Conservation (phyloP, 495 filamentous ascomycete genomes). For the Aspergillus wentii region DNA sequence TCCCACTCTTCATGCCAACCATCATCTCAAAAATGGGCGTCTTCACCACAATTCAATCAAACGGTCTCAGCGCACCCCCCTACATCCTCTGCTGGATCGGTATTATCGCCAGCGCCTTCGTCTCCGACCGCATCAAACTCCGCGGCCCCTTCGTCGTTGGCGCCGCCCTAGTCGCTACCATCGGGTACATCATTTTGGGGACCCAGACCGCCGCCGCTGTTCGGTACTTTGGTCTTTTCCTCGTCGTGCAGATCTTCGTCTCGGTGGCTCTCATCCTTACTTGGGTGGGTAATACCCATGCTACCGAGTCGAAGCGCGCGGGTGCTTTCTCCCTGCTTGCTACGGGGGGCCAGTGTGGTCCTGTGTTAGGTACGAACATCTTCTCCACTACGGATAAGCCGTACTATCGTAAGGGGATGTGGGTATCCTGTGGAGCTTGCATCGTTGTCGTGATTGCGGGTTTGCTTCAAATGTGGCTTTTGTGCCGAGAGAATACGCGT, state of each 20-base stretch:
- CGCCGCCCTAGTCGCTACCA: constrained; percentile 14
- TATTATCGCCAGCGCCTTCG: constrained; percentile 13
- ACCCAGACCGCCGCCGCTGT: constrained; percentile 12
- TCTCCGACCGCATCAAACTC: constrained; percentile 17
- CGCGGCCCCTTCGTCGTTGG: constrained; percentile 21
- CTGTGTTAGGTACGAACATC: constrained; percentile 54
- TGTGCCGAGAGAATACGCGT: too few species aligned
- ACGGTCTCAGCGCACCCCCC: constrained; percentile 27
- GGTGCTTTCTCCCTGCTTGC: constrained; percentile 13
- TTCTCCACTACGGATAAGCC: constrained; percentile 48
- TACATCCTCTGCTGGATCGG: constrained; percentile 23
- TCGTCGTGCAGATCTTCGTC: constrained; percentile 20
- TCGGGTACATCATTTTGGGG: constrained; percentile 24
- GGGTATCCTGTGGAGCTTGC: constrained; percentile 40
- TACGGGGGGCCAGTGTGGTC: constrained; percentile 22
- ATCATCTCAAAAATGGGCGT: constrained; percentile 26
- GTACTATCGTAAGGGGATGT: constrained; percentile 50
- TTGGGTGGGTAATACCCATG: constrained; percentile 23
- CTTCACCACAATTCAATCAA: constrained; percentile 22
- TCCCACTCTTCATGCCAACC: constrained; percentile 28
- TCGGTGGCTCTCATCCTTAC: constrained; percentile 5
- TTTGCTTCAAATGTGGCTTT: too few species aligned
- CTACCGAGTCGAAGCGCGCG: constrained; percentile 16
- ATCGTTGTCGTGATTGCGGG: constrained; percentile 31
- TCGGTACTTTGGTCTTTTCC: constrained; percentile 23